phyloP scores from a whole-genome alignment of 768 basidiomycete species.

The Sporobolomyces roseus region DNA sequence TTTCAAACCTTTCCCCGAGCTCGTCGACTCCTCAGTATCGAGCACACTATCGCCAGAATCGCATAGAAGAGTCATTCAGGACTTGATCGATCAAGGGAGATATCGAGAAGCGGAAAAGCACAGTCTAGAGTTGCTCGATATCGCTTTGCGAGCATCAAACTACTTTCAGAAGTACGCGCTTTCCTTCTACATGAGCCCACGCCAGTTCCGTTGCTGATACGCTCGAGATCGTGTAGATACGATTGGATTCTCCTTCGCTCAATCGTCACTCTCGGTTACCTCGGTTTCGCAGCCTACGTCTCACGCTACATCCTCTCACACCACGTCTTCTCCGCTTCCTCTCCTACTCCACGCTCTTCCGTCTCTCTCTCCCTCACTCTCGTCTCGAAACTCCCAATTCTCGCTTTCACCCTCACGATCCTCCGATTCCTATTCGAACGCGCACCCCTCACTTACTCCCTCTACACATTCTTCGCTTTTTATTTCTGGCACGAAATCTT shows the following conservation, averaged over 20 bases:
- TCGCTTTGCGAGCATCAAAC: constrained; percentile 61
- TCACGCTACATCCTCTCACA: constrained; percentile 19
- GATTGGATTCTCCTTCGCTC: constrained; percentile 67
- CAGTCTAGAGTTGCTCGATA: constrained; percentile 57
- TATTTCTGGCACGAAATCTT: constrained; percentile 65
- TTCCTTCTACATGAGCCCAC: neutral
- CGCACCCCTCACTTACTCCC: constrained; percentile 67
- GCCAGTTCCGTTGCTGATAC: neutral
- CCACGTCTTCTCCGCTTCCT: neutral
- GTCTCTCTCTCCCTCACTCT: constrained; percentile 38
- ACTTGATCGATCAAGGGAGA: constrained; percentile 52
- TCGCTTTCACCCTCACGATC: constrained; percentile 52
- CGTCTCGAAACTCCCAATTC: constrained; percentile 54
- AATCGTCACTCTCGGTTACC: constrained; percentile 68
- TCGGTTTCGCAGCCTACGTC: constrained; percentile 63
- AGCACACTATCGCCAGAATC: neutral
- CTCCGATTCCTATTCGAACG: constrained; percentile 60
- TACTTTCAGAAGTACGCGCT: constrained; percentile 66
- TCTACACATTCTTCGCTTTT: constrained; percentile 69
- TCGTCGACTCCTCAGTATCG: constrained; percentile 45
- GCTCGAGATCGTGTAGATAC: constrained; percentile 52
- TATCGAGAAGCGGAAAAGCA: constrained; percentile 57
- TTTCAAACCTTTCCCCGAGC: constrained; percentile 61
- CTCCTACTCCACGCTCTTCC: neutral
- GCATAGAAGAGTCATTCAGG: constrained; percentile 48